A percentile compares a stretch with the other conserved stretches of the same genome.
Conservation (phyloP, 164 flowering plant species). For the Vitis cinerea region DNA sequence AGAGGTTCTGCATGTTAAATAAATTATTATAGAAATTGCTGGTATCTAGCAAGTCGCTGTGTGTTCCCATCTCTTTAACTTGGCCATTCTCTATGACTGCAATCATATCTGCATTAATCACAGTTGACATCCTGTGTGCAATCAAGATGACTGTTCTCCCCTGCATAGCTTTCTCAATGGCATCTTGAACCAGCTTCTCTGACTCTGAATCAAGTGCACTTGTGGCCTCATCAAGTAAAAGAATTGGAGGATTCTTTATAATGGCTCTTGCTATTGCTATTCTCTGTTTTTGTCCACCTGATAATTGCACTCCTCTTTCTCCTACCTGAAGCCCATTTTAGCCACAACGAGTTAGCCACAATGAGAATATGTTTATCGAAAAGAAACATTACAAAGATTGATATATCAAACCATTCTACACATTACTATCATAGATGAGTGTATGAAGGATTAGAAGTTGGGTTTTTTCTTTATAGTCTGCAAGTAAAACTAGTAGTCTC, state of each 20-base stretch:
- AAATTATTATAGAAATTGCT: conserved; percentile 46
- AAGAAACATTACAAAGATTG: too few species aligned
- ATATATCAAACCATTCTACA: too few species aligned
- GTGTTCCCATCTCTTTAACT: conserved; percentile 56
- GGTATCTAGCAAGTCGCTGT: conserved; percentile 43
- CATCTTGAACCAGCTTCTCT: conserved; percentile 78
- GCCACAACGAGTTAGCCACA: not conserved
- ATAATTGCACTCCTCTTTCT: conserved; percentile 62
- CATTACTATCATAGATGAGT: too few species aligned
- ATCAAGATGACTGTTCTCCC: conserved; percentile 68
- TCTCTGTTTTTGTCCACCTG: conserved; percentile 86
- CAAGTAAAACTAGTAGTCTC: too few species aligned
- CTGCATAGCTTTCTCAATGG: conserved; percentile 68
- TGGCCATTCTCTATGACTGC: conserved; percentile 62
- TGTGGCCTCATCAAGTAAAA: conserved; percentile 83
- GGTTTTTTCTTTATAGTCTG: too few species aligned
- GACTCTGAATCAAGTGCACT: conserved; percentile 87
- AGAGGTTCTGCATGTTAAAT: conserved; percentile 53
- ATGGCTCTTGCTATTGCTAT: conserved; percentile 84
- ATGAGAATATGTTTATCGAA: too few species aligned
- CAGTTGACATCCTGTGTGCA: conserved; percentile 74
- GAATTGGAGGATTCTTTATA: conserved; percentile 70
- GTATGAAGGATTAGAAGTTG: too few species aligned
- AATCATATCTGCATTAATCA: conserved; percentile 60
- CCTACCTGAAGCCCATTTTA: conserved; percentile 49